Evolutionary conservation across 345 rosid genomes (phyloP).

Genomic region (Euphorbia pulcherrima): DNA sequence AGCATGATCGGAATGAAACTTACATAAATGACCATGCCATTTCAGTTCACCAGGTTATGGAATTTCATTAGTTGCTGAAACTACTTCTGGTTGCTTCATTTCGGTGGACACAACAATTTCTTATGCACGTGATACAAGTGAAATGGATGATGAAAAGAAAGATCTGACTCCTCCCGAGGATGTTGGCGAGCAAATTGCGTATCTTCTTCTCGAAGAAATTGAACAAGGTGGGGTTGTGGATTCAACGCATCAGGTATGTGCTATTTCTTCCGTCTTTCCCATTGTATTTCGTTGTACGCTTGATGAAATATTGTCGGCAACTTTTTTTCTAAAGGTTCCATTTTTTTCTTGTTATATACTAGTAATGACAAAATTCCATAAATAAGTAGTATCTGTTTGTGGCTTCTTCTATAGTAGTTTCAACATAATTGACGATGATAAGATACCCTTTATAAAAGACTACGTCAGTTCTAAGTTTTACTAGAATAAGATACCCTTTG

Average conservation of each 20-base stretch:
- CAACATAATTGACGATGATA: no score
- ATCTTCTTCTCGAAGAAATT: conserved; percentile 80
- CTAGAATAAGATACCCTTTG: no score
- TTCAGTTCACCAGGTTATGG: conserved; percentile 94
- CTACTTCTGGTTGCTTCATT: conserved; percentile 77
- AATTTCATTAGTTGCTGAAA: conserved; percentile 84
- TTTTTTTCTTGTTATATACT: no score
- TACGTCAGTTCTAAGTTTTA: no score
- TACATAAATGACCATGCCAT: conserved; percentile 13
- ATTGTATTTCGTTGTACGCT: not conserved
- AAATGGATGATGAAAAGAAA: conserved; percentile 53
- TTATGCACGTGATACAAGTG: conserved; percentile 41
- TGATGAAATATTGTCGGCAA: not conserved
- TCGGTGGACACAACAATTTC: conserved; percentile 74
- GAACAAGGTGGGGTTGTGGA: conserved; percentile 96
- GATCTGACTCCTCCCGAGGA: conserved; percentile 59
- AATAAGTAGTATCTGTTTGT: no score
- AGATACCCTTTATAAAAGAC: no score
- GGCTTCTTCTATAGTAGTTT: no score
- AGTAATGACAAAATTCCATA: no score
- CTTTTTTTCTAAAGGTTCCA: no score
- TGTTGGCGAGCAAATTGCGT: conserved; percentile 76
- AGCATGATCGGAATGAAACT: conserved; percentile 5
- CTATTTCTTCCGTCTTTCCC: not conserved
- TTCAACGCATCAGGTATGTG: conserved; percentile 80